Evolutionary conservation across 78 protist genomes (phyloP).

Genomic region (Polysphondylium violaceum): DNA sequence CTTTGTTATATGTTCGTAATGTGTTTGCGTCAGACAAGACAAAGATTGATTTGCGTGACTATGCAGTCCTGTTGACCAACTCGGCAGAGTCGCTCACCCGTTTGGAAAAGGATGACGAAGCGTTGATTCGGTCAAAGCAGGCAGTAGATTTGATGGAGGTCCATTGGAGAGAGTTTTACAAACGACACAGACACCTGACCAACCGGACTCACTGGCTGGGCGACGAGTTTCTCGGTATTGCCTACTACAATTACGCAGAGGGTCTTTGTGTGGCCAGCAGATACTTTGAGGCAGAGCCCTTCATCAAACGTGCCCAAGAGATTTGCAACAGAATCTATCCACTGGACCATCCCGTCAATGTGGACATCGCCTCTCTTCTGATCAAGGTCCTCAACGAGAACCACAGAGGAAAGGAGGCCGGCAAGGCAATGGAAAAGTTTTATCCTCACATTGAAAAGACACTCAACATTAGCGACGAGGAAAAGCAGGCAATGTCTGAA

Average conservation of each 20-base stretch:
- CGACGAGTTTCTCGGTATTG: conserved; percentile 61
- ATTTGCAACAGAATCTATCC: conserved; percentile 29
- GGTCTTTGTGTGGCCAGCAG: neutral
- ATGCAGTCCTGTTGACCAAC: conserved; percentile 34
- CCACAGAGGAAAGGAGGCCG: conserved; percentile 9
- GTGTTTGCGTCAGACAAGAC: conserved; percentile 2
- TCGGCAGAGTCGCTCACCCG: conserved; percentile 32
- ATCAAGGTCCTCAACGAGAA: conserved; percentile 52
- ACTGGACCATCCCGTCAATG: conserved; percentile 45
- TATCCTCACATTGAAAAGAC: conserved; percentile 24
- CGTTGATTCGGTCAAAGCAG: conserved; percentile 22
- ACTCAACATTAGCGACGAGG: conserved; percentile 33
- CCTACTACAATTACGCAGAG: conserved; percentile 43
- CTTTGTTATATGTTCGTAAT: conserved; percentile 35
- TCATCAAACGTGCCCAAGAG: neutral
- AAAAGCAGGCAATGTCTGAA: conserved; percentile 6
- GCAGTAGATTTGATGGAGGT: conserved; percentile 37
- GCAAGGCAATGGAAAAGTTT: conserved; percentile 9
- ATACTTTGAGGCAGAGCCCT: conserved; percentile 64
- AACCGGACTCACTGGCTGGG: conserved; percentile 36
- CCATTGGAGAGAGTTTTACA: conserved; percentile 22
- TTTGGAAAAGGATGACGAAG: conserved; percentile 22
- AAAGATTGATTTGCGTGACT: conserved; percentile 40
- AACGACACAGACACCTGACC: neutral
- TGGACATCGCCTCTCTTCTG: conserved; percentile 36